Evolutionary conservation across 768 basidiomycete species (phyloP).

Genomic region (Polyporus arcularius): DNA sequence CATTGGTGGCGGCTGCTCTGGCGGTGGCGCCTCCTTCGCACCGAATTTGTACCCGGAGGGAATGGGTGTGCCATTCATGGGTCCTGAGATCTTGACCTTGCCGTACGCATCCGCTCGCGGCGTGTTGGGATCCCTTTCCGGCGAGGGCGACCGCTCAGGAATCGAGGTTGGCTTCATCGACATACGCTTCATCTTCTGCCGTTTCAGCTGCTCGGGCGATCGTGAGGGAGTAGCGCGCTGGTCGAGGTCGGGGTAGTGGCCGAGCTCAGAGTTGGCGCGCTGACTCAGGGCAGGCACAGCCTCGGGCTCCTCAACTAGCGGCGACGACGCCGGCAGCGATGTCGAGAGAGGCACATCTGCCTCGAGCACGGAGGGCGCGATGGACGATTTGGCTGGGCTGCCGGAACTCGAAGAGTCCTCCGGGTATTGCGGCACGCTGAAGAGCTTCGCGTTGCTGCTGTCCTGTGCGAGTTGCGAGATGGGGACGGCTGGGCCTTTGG

Average conservation of each 20-base stretch:
- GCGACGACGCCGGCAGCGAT: conserved; percentile 52
- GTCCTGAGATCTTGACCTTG: conserved; percentile 88
- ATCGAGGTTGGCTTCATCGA: conserved; percentile 56
- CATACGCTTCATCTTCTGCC: conserved; percentile 55
- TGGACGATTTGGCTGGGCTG: conserved; percentile 40
- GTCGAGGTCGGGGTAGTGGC: conserved; percentile 74
- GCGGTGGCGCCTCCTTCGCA: conserved; percentile 59
- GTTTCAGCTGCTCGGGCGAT: conserved; percentile 59
- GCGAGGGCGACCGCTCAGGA: conserved; percentile 41
- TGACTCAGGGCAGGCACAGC: conserved; percentile 39
- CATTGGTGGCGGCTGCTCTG: conserved; percentile 25
- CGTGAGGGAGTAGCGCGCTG: conserved; percentile 39
- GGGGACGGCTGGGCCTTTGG: conserved; percentile 53
- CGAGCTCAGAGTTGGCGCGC: conserved; percentile 80
- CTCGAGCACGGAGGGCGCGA: conserved; percentile 49
- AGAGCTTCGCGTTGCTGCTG: conserved; percentile 57
- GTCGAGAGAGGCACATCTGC: conserved; percentile 65
- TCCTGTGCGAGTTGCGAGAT: conserved; percentile 60
- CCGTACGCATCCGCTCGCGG: conserved; percentile 49
- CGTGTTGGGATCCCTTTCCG: conserved; percentile 54
- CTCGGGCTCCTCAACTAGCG: conserved; percentile 39
- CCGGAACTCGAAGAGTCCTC: conserved; percentile 8
- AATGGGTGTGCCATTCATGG: conserved; percentile 81
- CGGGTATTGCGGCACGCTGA: conserved; percentile 27
- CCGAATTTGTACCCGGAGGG: conserved; percentile 92